Percentiles rank a stretch among this genome's conserved stretches.
phyloP scores from a whole-genome alignment of 306 rosid genomes.

The Gillenia trifoliata region DNA sequence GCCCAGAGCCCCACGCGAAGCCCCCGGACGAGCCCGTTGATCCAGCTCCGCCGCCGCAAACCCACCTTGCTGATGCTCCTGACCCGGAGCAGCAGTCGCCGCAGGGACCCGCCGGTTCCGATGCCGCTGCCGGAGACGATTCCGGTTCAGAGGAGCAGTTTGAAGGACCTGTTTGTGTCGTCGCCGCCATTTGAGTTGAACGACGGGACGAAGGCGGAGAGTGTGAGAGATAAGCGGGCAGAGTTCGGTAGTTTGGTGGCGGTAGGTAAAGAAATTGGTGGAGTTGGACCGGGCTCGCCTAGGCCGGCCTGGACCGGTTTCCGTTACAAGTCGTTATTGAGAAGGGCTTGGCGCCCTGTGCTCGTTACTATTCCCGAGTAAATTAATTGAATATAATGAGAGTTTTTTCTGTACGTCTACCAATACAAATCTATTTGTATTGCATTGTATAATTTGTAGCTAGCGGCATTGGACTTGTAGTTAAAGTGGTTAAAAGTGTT shows the following conservation, averaged over 20 bases:
- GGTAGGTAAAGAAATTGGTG: constrained; percentile 10
- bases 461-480: background rate
- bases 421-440: background rate
- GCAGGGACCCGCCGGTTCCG: constrained; percentile 24
- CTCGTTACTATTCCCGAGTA: constrained; percentile 64
- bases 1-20: constrained; percentile 66
- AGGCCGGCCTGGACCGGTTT: constrained; percentile 64
- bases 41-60: constrained; percentile 69
- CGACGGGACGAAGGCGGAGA: background rate
- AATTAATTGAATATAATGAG: background rate
- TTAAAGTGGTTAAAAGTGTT: background rate
- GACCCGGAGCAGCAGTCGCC: constrained; percentile 35
- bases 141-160: constrained; percentile 40
- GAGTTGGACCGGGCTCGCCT: constrained; percentile 34
- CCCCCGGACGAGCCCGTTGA: constrained; percentile 71
- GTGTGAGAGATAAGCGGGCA: background rate
- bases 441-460: background rate
- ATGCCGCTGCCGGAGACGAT: constrained; percentile 20
- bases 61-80: constrained; percentile 59
- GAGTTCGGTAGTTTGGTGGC: constrained; percentile 12
- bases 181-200: constrained; percentile 44
- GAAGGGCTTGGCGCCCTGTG: constrained; percentile 79
- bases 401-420: background rate
- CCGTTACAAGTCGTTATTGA: constrained; percentile 57
- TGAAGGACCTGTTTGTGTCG: constrained; percentile 67